Conservation (phyloP, 371 early-diverging fungal genomes). For the Mortierella sp. region DNA sequence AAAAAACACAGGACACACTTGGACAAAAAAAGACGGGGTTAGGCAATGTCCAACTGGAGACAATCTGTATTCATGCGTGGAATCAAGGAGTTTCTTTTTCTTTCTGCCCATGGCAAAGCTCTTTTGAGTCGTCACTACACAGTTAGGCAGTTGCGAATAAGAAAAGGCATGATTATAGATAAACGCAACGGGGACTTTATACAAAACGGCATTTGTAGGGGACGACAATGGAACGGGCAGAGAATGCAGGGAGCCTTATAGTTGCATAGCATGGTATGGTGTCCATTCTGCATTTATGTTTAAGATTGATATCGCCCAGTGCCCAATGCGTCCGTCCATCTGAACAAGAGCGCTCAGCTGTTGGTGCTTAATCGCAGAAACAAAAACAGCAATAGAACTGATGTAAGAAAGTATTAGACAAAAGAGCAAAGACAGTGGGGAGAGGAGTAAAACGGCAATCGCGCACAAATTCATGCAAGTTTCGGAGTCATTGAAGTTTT, state of each 20-base stretch:
- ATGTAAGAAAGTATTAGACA: neutral
- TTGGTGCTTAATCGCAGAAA: neutral
- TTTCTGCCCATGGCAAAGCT: slow-evolving; percentile 2
- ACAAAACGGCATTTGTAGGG: slow-evolving; percentile 1
- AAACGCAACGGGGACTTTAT: neutral
- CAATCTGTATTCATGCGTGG: neutral
- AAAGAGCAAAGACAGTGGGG: neutral
- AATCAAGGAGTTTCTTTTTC: neutral
- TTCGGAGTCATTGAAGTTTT: neutral
- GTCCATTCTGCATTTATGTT: neutral
- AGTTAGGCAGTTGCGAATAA: neutral
- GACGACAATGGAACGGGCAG: neutral
- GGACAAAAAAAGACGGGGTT: neutral
- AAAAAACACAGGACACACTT: neutral
- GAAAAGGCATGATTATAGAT: neutral
- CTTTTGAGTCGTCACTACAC: neutral
- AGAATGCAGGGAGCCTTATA: neutral
- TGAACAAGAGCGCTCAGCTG: neutral
- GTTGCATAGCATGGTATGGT: neutral
- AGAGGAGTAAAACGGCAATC: neutral
- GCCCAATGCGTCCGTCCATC: neutral
- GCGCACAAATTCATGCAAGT: slow-evolving; percentile 1
- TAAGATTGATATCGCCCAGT: neutral
- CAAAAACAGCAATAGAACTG: neutral
- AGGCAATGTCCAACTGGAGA: neutral